These are phyloP conservation scores for Hericium rajendrae DNA, from an alignment of 768 basidiomycete genomes.

Conservation along the genomic window DNA sequence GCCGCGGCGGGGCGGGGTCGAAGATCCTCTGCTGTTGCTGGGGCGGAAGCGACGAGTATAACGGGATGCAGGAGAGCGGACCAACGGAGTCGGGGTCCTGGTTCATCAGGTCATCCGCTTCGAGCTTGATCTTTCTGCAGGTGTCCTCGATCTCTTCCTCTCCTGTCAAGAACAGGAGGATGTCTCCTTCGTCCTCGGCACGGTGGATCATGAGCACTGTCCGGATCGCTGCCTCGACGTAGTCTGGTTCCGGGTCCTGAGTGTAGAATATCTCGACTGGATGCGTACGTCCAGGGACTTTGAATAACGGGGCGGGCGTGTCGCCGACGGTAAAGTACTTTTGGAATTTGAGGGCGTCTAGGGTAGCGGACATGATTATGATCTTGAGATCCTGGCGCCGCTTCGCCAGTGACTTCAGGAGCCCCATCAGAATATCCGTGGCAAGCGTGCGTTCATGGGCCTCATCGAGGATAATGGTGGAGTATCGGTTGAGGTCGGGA, in stretches of 20 bases:
- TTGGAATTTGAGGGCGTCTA: conserved; percentile 94
- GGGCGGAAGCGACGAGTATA: conserved; percentile 92
- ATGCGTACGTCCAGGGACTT: conserved; percentile 88
- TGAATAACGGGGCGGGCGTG: conserved; percentile 64
- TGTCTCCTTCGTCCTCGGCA: conserved; percentile 87
- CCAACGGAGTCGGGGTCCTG: conserved; percentile 70
- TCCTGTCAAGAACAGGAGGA: conserved; percentile 92
- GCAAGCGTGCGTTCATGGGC: conserved; percentile 97
- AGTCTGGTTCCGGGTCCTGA: conserved; percentile 87
- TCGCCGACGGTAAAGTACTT: conserved; percentile 66
- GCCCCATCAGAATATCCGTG: conserved; percentile 97
- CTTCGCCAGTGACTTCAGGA: conserved; percentile 78
- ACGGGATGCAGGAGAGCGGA: conserved; percentile 80
- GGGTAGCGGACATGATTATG: conserved; percentile 97
- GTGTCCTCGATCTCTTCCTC: conserved; percentile 98
- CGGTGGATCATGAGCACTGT: conserved; percentile 97
- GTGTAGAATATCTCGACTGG: conserved; percentile 95
- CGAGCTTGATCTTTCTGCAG: conserved; percentile 85
- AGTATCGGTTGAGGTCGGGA: conserved; percentile 78
- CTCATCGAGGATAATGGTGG: conserved; percentile 97
- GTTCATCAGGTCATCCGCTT: conserved; percentile 76
- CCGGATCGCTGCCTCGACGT: conserved; percentile 93
- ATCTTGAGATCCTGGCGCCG: conserved; percentile 86
- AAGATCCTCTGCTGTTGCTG: conserved; percentile 96
- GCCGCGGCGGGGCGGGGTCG: conserved; percentile 69